A percentile compares a stretch with the other conserved stretches of the same genome.
These are phyloP conservation scores for Tricholoma hemisulphureum DNA, from an alignment of 768 basidiomycete species.

Conservation along the genomic window DNA sequence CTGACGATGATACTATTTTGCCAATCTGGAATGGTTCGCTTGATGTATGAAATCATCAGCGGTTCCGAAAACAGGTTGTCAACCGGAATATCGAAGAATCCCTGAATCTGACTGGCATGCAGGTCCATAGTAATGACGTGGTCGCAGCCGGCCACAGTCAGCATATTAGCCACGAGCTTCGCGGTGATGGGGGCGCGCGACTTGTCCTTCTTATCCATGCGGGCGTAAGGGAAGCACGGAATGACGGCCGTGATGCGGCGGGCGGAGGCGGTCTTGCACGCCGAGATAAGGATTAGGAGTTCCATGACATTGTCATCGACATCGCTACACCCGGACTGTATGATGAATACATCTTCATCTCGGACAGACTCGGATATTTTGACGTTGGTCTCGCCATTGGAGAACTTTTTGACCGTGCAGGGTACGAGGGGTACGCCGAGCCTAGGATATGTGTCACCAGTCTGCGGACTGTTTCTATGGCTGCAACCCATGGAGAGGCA, in stretches of 20 bases:
- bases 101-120: conserved; percentile 97
- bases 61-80: conserved; percentile 98
- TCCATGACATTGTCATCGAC: conserved; percentile 99
- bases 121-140: conserved; percentile 99
- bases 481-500: conserved; percentile 45
- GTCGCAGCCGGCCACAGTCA: conserved; percentile 94
- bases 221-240: conserved; percentile 94
- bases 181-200: conserved; percentile 95
- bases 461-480: conserved; percentile 43
- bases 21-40: conserved; percentile 83
- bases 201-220: conserved; percentile 99
- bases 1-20: conserved; percentile 87
- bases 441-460: conserved; percentile 57
- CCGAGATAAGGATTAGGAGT: conserved; percentile 96
- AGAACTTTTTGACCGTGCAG: conserved; percentile 85
- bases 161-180: conserved; percentile 98
- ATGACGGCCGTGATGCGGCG: conserved; percentile 96
- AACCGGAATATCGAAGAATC: conserved; percentile 98
- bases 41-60: conserved; percentile 91
- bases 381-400: conserved; percentile 93
- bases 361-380: conserved; percentile 94
- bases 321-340: conserved; percentile 86
- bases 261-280: conserved; percentile 95
- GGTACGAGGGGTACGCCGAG: conserved; percentile 86
- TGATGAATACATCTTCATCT: conserved; percentile 98